phyloP scores from a whole-genome alignment of 331 rosid genomes.

The Telfairia occidentalis region DNA sequence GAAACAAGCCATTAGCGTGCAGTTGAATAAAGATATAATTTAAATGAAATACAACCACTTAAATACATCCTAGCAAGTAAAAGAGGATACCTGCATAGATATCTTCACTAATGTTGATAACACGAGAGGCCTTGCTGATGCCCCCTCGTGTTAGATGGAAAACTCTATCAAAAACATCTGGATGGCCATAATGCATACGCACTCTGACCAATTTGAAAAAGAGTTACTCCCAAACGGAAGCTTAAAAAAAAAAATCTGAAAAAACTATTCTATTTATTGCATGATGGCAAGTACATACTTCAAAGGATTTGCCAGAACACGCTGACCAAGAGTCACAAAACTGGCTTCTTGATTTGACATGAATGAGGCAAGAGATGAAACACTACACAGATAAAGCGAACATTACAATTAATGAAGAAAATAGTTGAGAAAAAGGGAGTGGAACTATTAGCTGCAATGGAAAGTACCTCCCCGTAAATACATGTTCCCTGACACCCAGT shows the following conservation, averaged over 20 bases:
- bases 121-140: conserved; percentile 92
- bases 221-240: neutral
- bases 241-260: conserved; percentile 2
- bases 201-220: conserved; percentile 39
- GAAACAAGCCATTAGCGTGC: neutral
- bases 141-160: conserved; percentile 95
- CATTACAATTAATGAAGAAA: neutral
- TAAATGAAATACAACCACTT: neutral
- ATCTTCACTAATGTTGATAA: conserved; percentile 88
- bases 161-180: conserved; percentile 90
- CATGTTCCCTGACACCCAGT: conserved; percentile 92
- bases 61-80: conserved; percentile 1
- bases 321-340: conserved; percentile 90
- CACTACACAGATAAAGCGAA: conserved; percentile 39
- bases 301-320: conserved; percentile 84
- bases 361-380: conserved; percentile 81
- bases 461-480: conserved; percentile 78
- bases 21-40: neutral
- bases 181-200: conserved; percentile 98
- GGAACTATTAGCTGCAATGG: neutral
- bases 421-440: neutral
- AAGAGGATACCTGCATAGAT: conserved; percentile 28
- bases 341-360: conserved; percentile 90
- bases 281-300: conserved; percentile 39
- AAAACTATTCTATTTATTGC: conserved; percentile 4